Base-by-base conservation (phyloP, 1,139 yeast species). In the Casaregolazyma lundiana region DNA sequence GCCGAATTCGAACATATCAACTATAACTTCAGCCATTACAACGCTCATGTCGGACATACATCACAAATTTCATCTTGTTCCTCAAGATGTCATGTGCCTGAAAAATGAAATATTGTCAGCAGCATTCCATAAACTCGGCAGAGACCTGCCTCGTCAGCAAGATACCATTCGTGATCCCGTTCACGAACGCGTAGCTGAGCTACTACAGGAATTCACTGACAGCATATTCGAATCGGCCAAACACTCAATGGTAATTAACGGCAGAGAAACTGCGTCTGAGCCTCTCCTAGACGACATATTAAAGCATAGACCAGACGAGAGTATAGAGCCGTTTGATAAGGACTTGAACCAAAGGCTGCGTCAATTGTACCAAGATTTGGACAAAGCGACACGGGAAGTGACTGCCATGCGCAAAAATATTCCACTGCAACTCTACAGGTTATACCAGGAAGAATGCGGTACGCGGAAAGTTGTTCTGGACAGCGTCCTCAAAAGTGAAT, bases 291-390 rank as follows among this genome's bases (percentile, higher is more conserved):
- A 44, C 13, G 41, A 46, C 17, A 45, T 53, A 6, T 46, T 61
- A 35, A 45, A 47, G n/a, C 41, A 42, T 18, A 21, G 51, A 2
- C 52, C 46, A 21, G 52, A 50, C 16, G 50, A 52, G 20, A 59
- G 55, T 17, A 72, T 77, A 11, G 87, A 79, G 57, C 84, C 85
- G 1, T 78, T 78, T 61, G 84, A 82, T 59, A 62, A 71, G 36
- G 79, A 71, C 9, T 63, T 80, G 44, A 77, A 79, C 56, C 71
- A 71, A 44, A 58, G 68, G 49, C 67, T 82, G 35, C 66, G 84
- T 35, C 65, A 66, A 21, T 57, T 78, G 26, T 69, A 79, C 49
- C 68, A 69, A 22, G 64, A 68, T 36, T 77, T 80, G 15, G 86
- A 81, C 52, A 70, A 68, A 45, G 75, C 73, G 53, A 75, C 83